Conservation (phyloP, 73 alveolate species). For the Stentor coeruleus region DNA sequence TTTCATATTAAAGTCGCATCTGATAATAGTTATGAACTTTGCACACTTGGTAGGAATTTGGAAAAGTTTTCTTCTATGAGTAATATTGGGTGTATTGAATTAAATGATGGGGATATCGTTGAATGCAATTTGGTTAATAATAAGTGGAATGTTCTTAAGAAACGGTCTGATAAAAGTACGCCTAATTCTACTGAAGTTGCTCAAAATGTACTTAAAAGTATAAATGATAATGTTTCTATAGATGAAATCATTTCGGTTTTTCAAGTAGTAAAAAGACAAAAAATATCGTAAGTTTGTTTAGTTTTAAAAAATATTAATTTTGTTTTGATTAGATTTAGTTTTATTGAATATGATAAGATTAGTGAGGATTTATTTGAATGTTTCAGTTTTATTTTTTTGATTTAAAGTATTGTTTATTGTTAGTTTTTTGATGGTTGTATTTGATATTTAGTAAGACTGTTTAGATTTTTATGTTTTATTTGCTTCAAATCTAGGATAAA, state of each 20-base stretch:
- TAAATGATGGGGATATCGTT: background rate
- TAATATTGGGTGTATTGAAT: background rate
- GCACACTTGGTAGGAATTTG: background rate
- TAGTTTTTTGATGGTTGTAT: too few relatives aligned
- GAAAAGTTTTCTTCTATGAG: slow-evolving; percentile 1
- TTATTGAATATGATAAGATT: too few relatives aligned
- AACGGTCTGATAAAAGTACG: background rate
- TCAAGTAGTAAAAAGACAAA: background rate
- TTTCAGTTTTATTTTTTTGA: too few relatives aligned
- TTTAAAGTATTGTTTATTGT: too few relatives aligned
- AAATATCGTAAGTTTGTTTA: too few relatives aligned
- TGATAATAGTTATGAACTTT: background rate
- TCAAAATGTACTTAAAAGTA: background rate
- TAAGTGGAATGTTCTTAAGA: slow-evolving; percentile 1
- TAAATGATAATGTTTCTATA: background rate
- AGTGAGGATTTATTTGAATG: too few relatives aligned
- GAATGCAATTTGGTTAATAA: background rate
- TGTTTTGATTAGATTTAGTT: too few relatives aligned
- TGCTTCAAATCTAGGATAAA: too few relatives aligned
- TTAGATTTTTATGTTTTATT: too few relatives aligned
- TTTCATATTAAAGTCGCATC: background rate
- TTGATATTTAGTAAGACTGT: too few relatives aligned
- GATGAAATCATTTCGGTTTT: background rate
- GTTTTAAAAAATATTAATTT: too few relatives aligned
- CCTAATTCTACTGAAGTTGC: background rate